Base-by-base conservation (phyloP, 768 basidiomycete genomes). In the Myochromella boudieri region DNA sequence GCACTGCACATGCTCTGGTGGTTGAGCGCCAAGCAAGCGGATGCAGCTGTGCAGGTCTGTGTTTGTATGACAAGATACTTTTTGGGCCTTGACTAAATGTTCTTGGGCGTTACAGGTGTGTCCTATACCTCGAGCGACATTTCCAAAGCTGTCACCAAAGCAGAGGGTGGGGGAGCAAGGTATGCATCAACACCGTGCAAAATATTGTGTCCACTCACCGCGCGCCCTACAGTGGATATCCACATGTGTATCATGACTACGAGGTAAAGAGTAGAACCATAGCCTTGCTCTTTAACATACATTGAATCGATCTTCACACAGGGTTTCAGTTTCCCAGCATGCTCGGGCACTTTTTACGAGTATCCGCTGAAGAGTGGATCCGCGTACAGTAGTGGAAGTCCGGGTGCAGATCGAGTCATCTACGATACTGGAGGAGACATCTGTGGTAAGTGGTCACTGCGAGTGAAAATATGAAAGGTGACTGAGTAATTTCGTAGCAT, bases 361-460 rank as follows among this genome's bases (percentile, higher is more conserved):
- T 66, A 48, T 33, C 64, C 62, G 21, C 54, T 64, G 8, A 38
- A 54, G 42, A 53, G 49, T 10, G 60, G 58, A 14, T 44, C 44
- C 3, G 52, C 49, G 11, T 64, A 61, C 37, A 53, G 36, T 15
- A 55, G 63, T 20, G 60, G 59, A 26, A 64, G 60, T 37, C 62
- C 61, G 1, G 64, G 61, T 15, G 56, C 61, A 12, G 59, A 66
- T 41, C 60, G 61, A n/a, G 64, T 63, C 28, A 60, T 64, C 34
- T 66, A 61, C 40, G 60, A 66, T 54, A 27, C 52, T 21, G 43
- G 31, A 34, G 55, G 50, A 27, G 37, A 59, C 27, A 48, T 64
- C 41, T 66, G 63, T 37, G 54, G 64, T 66, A 31, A 50, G 60
- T 41, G 41, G 17, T n/a, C 37, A 28, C 17, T 22, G 14, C 28